phyloP scores from a whole-genome alignment of 1,139 yeast species.

The Kodamaea derodonti region DNA sequence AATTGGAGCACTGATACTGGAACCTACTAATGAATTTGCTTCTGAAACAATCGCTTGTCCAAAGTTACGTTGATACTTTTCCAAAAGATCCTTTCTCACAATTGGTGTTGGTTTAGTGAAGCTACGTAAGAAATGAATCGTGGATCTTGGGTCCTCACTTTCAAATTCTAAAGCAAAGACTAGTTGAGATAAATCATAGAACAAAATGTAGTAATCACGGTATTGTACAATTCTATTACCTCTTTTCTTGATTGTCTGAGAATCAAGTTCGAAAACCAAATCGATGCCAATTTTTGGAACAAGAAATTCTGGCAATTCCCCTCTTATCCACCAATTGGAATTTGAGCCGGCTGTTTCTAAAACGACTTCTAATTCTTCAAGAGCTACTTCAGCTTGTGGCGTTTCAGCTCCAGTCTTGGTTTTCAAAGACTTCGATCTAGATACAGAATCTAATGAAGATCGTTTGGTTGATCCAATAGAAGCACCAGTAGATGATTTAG shows the following conservation, averaged over 20 bases:
- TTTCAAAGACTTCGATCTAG: conserved; percentile 18
- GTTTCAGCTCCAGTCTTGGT: conserved; percentile 17
- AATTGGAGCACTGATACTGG: conserved; percentile 20
- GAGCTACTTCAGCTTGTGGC: conserved; percentile 28
- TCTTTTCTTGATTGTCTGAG: conserved; percentile 52
- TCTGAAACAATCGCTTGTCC: conserved; percentile 40
- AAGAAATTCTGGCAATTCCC: conserved; percentile 57
- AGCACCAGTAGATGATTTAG: conserved; percentile 22
- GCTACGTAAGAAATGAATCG: conserved; percentile 45
- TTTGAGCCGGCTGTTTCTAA: conserved; percentile 29
- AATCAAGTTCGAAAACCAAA: conserved; percentile 63
- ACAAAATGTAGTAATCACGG: conserved; percentile 70
- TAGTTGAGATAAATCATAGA: conserved; percentile 70
- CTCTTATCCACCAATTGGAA: conserved; percentile 63
- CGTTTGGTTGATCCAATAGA: conserved; percentile 19
- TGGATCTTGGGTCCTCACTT: conserved; percentile 48
- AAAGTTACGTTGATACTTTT: conserved; percentile 43
- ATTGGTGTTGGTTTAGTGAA: conserved; percentile 45
- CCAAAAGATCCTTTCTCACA: conserved; percentile 46
- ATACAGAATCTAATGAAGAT: conserved; percentile 13
- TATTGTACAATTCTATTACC: conserved; percentile 48
- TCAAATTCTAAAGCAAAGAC: conserved; percentile 57
- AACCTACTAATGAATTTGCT: conserved; percentile 42
- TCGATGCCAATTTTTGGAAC: conserved; percentile 43
- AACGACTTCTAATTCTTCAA: conserved; percentile 29